Percentiles rank a stretch among this genome's conserved stretches.
phyloP scores from a whole-genome alignment of 148 eudicot genomes.

The Salicornia ramosissima region DNA sequence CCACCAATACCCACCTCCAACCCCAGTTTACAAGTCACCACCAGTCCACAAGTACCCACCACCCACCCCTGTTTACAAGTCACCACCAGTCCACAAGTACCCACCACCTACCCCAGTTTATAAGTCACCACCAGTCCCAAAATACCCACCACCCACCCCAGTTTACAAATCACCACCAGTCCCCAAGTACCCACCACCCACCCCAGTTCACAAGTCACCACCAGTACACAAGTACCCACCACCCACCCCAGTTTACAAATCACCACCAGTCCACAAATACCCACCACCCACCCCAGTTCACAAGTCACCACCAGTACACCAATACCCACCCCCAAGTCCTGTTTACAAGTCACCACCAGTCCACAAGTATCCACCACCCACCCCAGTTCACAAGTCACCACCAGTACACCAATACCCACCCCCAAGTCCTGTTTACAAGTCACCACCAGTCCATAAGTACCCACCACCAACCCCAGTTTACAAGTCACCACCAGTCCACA shows the following conservation, averaged over 20 bases:
- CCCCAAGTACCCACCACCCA: background rate
- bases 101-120: conserved; percentile 17
- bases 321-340: conserved; percentile 11
- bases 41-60: conserved; percentile 30
- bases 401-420: conserved; percentile 14
- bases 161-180: conserved; percentile 21
- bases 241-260: conserved; percentile 7
- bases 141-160: conserved; percentile 14
- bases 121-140: conserved; percentile 24
- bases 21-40: conserved; percentile 19
- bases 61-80: conserved; percentile 13
- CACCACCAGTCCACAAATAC: conserved; percentile 1
- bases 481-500: conserved; percentile 1
- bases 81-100: conserved; percentile 1
- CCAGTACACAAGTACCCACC: conserved; percentile 11
- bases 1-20: conserved; percentile 1
- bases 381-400: conserved; percentile 21
- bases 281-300: conserved; percentile 16
- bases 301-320: conserved; percentile 16
- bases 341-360: conserved; percentile 22
- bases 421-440: conserved; percentile 1
- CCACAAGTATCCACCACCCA: conserved; percentile 13
- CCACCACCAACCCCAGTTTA: conserved; percentile 17
- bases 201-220: conserved; percentile 17
- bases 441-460: conserved; percentile 12